Base-by-base conservation (phyloP, 495 filamentous ascomycete genomes). In the Neurospora sp. region DNA sequence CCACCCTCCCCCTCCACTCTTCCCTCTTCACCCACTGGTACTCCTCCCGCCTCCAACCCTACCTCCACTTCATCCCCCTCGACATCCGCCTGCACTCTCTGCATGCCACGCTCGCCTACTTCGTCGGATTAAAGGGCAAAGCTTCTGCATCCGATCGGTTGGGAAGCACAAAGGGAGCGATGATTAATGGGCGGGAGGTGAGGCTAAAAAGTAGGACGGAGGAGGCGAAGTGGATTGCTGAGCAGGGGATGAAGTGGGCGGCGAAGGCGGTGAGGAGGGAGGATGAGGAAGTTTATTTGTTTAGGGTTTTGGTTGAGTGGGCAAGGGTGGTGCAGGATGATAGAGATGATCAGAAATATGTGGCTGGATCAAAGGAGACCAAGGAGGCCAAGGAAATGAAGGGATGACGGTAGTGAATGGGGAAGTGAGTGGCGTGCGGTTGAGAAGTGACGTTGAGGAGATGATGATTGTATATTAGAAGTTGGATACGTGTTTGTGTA, bases 281-380 rank as follows among this genome's bases (percentile, higher is more conserved):
- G 82, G 93, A 96, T 78, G 93, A 92, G 90, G 90, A 93, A 80
- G 86, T 94, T 38, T 96, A 95, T 77, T 85, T 94, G 77, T 95
- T 94, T 80, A 82, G 93, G 66, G 77, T 96, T 78, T 94, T 73
- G 0, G 79, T 95, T 48, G 93, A 95, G 82, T 95, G 90, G 90
- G 91, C 86, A 2, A 81, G 91, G 54, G 75, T 93, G 14, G 85
- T 89, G 10, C 85, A 91, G 80, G 90, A 92, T 72, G 75, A 82
- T 48, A 83, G 91, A 77, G 89, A 92, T 73, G 81, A 83, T 31
- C 76, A 90, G 71, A 88, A 87, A 3, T 92, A 87, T 83, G 73
- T 76, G 31, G 16, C 75, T 31, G 46, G 4, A 5, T 0, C 20
- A 4, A 62, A 62, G 23, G 12, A 62, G 23, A 14, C 6, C 1